phyloP scores from a whole-genome alignment of 306 rosid species.

The Sicyos baderoa region DNA sequence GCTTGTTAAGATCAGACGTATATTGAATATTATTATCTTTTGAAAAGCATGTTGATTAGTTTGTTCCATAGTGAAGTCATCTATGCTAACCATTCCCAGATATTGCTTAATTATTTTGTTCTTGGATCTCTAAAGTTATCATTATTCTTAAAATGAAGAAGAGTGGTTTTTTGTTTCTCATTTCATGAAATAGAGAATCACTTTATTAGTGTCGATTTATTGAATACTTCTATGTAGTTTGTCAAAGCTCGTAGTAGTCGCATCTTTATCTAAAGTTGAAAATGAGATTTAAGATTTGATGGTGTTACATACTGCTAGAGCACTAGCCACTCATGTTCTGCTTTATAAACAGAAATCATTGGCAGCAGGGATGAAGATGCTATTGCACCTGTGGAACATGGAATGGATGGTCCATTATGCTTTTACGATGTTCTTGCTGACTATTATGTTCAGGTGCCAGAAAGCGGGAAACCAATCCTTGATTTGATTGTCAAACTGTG shows the following conservation, averaged over 20 bases:
- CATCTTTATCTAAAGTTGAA: not conserved
- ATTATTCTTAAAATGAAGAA: not conserved
- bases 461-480: constrained; percentile 71
- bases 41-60: not conserved
- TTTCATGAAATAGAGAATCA: not conserved
- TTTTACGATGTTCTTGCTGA: constrained; percentile 92
- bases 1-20: not conserved
- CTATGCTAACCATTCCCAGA: not conserved
- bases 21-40: no score
- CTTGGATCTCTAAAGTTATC: not conserved
- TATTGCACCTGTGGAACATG: constrained; percentile 50
- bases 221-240: not conserved
- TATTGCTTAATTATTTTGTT: not conserved
- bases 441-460: constrained; percentile 65
- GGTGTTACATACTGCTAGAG: not conserved
- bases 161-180: not conserved
- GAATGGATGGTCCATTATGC: constrained; percentile 42
- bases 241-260: not conserved
- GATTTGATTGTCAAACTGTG: constrained; percentile 85
- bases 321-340: constrained; percentile 21
- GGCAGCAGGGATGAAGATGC: constrained; percentile 62
- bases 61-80: not conserved
- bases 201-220: not conserved
- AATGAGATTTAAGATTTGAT: not conserved
- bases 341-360: constrained; percentile 50